These are phyloP conservation scores for Phytophthora agathidicida DNA, from an alignment of 352 stramenopile species.

Conservation along the genomic window DNA sequence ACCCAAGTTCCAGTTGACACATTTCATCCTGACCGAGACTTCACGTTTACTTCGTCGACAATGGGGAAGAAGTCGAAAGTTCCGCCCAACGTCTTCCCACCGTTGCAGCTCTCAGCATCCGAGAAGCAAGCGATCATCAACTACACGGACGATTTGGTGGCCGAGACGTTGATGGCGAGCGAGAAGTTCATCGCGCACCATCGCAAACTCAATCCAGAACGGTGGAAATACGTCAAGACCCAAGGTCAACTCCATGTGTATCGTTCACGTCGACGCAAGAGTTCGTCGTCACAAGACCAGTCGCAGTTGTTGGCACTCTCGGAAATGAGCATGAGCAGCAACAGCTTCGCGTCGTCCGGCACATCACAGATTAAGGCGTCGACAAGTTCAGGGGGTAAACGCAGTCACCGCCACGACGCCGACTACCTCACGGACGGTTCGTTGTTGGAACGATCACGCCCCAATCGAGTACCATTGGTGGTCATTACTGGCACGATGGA, in stretches of 20 bases:
- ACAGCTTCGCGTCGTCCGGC: conserved; percentile 21
- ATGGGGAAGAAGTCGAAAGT: conserved; percentile 35
- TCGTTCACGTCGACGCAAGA: conserved; percentile 34
- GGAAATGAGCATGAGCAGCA: conserved; percentile 18
- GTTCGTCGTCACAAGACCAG: conserved; percentile 12
- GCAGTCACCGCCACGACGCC: conserved; percentile 16
- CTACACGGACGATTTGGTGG: conserved; percentile 41
- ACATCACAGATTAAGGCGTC: conserved; percentile 24
- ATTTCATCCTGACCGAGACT: neutral
- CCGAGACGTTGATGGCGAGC: conserved; percentile 31
- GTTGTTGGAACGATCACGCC: conserved; percentile 27
- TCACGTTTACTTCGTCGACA: neutral
- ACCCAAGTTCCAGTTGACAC: conserved; percentile 2
- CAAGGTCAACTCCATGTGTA: conserved; percentile 41
- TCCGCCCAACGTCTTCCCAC: conserved; percentile 29
- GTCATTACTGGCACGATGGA: conserved; percentile 43
- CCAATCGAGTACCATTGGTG: conserved; percentile 26
- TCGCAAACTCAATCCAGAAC: conserved; percentile 33
- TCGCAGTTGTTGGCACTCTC: conserved; percentile 15
- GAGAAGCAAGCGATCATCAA: conserved; percentile 33
- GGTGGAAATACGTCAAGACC: conserved; percentile 41
- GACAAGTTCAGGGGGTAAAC: conserved; percentile 5
- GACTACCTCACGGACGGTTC: conserved; percentile 46
- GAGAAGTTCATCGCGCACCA: conserved; percentile 41
- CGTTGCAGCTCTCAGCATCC: conserved; percentile 20